Percentiles rank a stretch among this genome's conserved stretches.
Conservation (phyloP, 2,329 filamentous ascomycete species). For the Mycogone perniciosa region DNA sequence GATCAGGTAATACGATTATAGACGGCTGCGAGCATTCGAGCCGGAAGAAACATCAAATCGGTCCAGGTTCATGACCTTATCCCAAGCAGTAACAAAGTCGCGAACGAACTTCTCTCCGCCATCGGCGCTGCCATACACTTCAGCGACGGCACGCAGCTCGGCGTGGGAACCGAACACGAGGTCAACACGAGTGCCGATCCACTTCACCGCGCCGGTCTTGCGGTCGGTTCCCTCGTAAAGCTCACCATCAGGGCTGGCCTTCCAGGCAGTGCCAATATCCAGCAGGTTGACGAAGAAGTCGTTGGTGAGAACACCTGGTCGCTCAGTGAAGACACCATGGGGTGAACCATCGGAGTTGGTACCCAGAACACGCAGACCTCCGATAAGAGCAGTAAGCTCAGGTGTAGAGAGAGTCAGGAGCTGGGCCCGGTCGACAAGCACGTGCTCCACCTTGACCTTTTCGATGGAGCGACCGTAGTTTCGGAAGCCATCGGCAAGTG, state of each 20-base stretch:
- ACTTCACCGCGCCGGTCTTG: slow-evolving; percentile 60
- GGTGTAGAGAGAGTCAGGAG: slow-evolving; percentile 65
- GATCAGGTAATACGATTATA: not conserved
- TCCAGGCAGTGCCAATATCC: slow-evolving; percentile 59
- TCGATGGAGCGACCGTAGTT: slow-evolving; percentile 62
- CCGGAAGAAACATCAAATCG: slow-evolving; percentile 52
- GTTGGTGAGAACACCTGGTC: slow-evolving; percentile 64
- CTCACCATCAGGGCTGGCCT: slow-evolving; percentile 40
- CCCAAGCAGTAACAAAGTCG: slow-evolving; percentile 67
- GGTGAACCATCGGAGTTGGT: slow-evolving; percentile 65
- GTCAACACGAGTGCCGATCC: slow-evolving; percentile 62
- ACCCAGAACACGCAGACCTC: slow-evolving; percentile 63
- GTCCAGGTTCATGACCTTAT: slow-evolving; percentile 69
- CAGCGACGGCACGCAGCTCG: slow-evolving; percentile 63
- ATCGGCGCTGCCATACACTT: slow-evolving; percentile 61
- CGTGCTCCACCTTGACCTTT: slow-evolving; percentile 60
- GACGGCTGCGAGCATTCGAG: slow-evolving; percentile 15
- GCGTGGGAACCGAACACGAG: slow-evolving; percentile 68
- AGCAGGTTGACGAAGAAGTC: slow-evolving; percentile 80
- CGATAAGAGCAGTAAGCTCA: slow-evolving; percentile 64
- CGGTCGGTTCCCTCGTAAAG: slow-evolving; percentile 58
- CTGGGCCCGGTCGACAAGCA: slow-evolving; percentile 65
- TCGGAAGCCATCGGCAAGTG: slow-evolving; percentile 68
- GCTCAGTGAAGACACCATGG: slow-evolving; percentile 61
- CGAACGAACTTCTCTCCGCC: slow-evolving; percentile 57